Percentiles rank a stretch among this genome's conserved stretches.
phyloP scores from a whole-genome alignment of 371 early-diverging fungal genomes.

The Mortierella sp. region DNA sequence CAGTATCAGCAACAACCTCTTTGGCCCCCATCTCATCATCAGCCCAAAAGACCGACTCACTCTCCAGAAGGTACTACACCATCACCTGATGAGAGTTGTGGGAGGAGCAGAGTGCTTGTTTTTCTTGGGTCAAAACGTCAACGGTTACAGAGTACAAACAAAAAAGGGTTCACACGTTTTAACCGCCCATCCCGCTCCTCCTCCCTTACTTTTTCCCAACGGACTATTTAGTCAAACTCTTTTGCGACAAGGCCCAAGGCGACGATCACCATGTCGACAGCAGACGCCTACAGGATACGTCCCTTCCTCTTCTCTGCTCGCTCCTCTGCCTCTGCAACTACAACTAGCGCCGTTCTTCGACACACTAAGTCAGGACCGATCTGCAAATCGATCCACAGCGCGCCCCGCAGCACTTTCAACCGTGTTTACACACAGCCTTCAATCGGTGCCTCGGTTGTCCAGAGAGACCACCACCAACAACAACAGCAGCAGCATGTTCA shows the following conservation, averaged over 20 bases:
- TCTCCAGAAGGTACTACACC: neutral
- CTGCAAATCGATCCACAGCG: neutral
- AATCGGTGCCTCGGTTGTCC: too few relatives aligned
- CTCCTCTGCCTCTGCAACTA: neutral
- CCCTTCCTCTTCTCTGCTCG: neutral
- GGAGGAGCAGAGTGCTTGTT: neutral
- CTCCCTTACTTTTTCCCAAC: neutral
- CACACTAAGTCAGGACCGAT: neutral
- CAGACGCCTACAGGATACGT: neutral
- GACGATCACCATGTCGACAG: neutral
- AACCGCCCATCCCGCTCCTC: neutral
- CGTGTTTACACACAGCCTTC: neutral
- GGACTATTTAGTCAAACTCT: neutral
- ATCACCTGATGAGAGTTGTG: neutral
- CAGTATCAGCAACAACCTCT: neutral
- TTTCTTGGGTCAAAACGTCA: neutral
- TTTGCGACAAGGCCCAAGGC: neutral
- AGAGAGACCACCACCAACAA: neutral
- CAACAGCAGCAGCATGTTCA: neutral
- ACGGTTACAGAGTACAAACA: neutral
- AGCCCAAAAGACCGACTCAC: neutral
- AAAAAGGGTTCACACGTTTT: conserved; percentile 2
- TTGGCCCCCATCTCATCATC: neutral
- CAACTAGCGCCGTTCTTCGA: neutral
- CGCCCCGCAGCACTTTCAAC: neutral